Base-by-base conservation (phyloP, 2,329 filamentous ascomycete species). In the Xylaria sp. region DNA sequence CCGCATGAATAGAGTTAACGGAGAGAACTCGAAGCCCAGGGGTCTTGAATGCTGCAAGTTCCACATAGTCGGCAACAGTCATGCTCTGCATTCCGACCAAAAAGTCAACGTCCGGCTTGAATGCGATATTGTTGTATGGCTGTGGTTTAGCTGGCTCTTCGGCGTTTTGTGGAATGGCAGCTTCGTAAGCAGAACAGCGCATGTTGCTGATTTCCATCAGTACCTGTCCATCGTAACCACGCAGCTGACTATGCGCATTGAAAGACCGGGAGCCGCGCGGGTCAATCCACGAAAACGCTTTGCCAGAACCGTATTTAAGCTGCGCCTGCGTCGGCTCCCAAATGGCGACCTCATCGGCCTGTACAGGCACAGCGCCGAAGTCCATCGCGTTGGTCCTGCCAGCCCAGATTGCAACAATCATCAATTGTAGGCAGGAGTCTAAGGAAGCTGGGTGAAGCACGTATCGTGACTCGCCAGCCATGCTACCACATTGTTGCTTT, bases 381-480 rank as follows among this genome's bases (percentile, higher is more conserved):
- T 43, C 21, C 60, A 67, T 60, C n/a, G 41, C 58, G 29, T 62
- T 65, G 25, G 58, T 51, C 15, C 54, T 21, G 3, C 65, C 65
- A 3, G 48, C 27, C 9, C 60, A 58, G 11, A 64, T 52, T 31
- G 57, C 55, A 10, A 43, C 55, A 23, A 70, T 61, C 23, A 58
- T 46, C 3, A 65, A 47, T 38, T 71, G 70, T 1, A 71, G 48
- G 33, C 56, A 58, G 9, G 61, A 56, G 52, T 77, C 74, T 13
- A 77, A 60, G 37, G 72, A 71, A 1, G 70, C 63, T 0, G 75
- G 75, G 37, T 77, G 75, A 27, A 76, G 61, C 15, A 70, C 62
- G 17, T 75, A 64, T 0, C 49, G 49, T 1, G 68, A 70, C 38
- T 62, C 60, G 15, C 68, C 65, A 3, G 4, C 9, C 48, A 40